phyloP scores from a whole-genome alignment of 148 eudicot genomes.

The Rhododendron vialii region DNA sequence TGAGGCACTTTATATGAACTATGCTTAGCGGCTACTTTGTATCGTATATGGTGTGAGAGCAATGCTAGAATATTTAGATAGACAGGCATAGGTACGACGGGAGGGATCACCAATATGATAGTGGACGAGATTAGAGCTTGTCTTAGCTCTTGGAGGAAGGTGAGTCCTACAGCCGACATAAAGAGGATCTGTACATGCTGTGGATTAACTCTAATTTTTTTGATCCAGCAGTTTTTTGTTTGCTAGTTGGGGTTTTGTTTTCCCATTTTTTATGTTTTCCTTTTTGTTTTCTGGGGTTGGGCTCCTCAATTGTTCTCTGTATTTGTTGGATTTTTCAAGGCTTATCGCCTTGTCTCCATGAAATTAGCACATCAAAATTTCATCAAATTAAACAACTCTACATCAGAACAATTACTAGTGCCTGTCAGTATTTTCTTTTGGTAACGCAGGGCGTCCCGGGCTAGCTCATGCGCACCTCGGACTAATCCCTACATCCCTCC shows the following conservation, averaged over 20 bases:
- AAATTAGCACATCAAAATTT: background rate
- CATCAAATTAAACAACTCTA: background rate
- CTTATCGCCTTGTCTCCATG: background rate
- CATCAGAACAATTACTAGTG: background rate
- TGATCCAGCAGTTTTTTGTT: background rate
- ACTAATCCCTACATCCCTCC: no score
- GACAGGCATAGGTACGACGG: background rate
- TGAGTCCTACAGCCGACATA: background rate
- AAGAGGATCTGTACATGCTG: background rate
- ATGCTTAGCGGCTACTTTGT: background rate
- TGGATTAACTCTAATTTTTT: background rate
- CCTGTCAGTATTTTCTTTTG: no score
- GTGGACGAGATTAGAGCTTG: background rate
- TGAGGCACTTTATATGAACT: background rate
- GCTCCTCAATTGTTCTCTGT: background rate
- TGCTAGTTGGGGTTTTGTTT: background rate
- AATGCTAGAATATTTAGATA: background rate
- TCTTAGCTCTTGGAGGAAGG: background rate
- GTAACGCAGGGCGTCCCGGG: no score
- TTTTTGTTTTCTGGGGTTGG: background rate
- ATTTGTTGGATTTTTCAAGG: background rate
- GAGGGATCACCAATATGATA: background rate
- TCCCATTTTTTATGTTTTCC: background rate
- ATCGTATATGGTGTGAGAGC: background rate
- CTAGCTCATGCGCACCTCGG: no score